Base-by-base conservation (phyloP, 805 yeast genomes). In the Phaffomyces antillensis region DNA sequence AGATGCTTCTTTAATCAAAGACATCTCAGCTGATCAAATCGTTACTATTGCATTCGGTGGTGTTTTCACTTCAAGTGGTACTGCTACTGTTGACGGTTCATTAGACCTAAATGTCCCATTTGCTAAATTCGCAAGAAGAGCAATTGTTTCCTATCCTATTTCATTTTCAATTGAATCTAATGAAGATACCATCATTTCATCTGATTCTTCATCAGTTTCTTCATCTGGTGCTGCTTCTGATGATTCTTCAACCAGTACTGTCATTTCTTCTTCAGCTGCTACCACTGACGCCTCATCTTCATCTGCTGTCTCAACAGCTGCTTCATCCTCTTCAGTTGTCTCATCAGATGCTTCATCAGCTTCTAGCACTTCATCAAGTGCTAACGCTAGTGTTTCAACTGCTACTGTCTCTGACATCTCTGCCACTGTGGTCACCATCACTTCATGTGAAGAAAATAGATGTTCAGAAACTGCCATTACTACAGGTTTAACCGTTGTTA, bases 401-500 rank as follows among this genome's bases (percentile, higher is more conserved):
- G 23, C 13, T 17, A 28, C 35, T n/a, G 34, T 35, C 23, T 33
- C 34, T 35, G 41, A 40, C 12, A 38, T 26, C 20, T 35, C 44
- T 16, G 40, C 50, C 15, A 46, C 52, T 13, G 44, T 49, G 18
- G 42, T 51, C 34, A 56, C 61, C 28, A 44, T 59, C 33, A 51
- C 55, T 16, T 53, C 60, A 38, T 55, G 58, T 43, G 36, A 50
- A 17, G 42, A 46, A 17, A 36, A 53, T 39, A 45, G 17, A 9
- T 60, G 64, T 47, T n/a, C 50, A 34, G 39, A 39, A 26, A 36
- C 52, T 28, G 47, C 59, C 35, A 47, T 52, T 32, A 58, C 62
- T 28, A 59, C 62, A 26, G 61, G 59, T 42, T 52, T 52, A 37
- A 46, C 63, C 8, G 50, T 49, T 42, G 51, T 47, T 7, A 44